phyloP scores from a whole-genome alignment of 176 grass and related monocot species.

The Avena atlantica region DNA sequence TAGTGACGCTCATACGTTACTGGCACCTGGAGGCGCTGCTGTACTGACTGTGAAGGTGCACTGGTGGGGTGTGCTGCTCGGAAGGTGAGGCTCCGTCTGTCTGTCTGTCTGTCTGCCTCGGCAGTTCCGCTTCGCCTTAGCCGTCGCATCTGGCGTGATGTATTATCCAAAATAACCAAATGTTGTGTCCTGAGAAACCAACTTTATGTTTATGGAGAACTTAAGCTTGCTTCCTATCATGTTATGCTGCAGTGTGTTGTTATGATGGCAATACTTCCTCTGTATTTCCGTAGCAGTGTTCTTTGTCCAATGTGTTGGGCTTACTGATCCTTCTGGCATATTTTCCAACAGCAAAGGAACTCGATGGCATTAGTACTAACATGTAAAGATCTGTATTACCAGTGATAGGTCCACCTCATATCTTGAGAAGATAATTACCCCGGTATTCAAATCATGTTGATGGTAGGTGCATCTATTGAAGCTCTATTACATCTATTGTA shows the following conservation, averaged over 20 bases:
- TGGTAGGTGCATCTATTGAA: slow-evolving; percentile 48
- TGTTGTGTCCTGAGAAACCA: slow-evolving; percentile 9
- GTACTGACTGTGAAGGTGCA: no score
- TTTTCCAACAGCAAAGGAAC: slow-evolving; percentile 82
- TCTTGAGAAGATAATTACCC: no score
- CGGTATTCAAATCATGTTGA: no score
- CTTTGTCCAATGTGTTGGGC: not conserved
- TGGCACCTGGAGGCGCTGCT: no score
- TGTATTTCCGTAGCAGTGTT: slow-evolving; percentile 14
- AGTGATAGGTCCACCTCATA: slow-evolving; percentile 22
- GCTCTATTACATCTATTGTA: not conserved
- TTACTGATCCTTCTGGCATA: slow-evolving; percentile 21
- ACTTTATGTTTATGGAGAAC: not conserved
- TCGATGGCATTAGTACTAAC: slow-evolving; percentile 51
- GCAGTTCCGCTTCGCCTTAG: no score
- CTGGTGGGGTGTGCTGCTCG: no score
- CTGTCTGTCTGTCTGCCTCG: no score
- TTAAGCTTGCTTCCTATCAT: not conserved
- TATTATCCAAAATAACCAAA: slow-evolving; percentile 12
- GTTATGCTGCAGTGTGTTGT: not conserved
- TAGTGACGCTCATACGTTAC: no score
- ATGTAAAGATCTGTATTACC: slow-evolving; percentile 1
- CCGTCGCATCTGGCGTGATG: not conserved
- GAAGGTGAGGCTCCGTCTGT: no score
- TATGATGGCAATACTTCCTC: not conserved